Evolutionary conservation across 176 grass and related monocot genomes (phyloP), one percentile per base, ranked within the genome.

Genomic region (Avena insularis): DNA sequence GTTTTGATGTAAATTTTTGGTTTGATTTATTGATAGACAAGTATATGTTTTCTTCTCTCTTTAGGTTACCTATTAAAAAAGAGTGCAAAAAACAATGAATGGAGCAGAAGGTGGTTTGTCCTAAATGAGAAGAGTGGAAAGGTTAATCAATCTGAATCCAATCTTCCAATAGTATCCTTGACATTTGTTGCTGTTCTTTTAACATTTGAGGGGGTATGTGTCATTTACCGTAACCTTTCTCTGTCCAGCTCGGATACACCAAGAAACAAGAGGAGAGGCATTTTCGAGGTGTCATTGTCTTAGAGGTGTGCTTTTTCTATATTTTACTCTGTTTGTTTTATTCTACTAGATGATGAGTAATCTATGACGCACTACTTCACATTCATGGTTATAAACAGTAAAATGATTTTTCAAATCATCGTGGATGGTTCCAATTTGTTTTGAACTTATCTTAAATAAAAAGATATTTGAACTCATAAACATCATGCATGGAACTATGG

Each of bases 211-310:
- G 53, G 11, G 59, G 16, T 73, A 84, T 29, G 9, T 62, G 81
- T 75, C 65, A 87, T 90, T 90, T 74, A 80, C 46, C 35, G 23
- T 56, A n/a, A 61, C 8, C 13, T 79, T 80, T 80, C 55, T 55
- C 66, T 70, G 48, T 86, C 47, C 92, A 97, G 95, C 95, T 97
- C 86, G 95, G 95, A 64, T 97, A 97, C 79, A 97, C 95, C 25
- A 97, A 97, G 86, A 97, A 97, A 85, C 95, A 97, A 94, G 95
- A 97, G 86, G 95, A 97, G 83, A 89, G 84, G 46, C 95, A 97
- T 94, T 97, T 97, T 89, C 90, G 95, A 60, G 95, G 95, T 4
- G 90, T 97, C 38, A 90, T 97, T 83, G 91, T 90, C 56, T 86
- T 97, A 63, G 95, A 97, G 95, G 95, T 97, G 66, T 29, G 87